A percentile compares a stretch with the other conserved stretches of the same genome.
Conservation (phyloP, 1,139 yeast genomes). For the Pichia sp. region DNA sequence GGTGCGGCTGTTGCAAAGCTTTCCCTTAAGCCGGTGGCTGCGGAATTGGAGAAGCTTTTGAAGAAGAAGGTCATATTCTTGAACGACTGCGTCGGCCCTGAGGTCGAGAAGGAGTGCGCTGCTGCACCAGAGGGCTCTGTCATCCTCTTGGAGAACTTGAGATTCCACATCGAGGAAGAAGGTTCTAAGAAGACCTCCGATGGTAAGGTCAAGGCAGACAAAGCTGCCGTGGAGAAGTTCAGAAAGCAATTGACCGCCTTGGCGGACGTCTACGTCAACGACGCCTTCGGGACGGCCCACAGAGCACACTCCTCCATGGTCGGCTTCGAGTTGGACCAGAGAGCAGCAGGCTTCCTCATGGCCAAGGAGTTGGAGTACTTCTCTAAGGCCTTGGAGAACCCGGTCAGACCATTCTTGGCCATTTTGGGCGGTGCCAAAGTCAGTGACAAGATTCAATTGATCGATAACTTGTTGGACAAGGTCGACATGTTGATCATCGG, state of each 20-base stretch:
- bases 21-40: slow-evolving; percentile 88
- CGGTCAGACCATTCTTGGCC: slow-evolving; percentile 94
- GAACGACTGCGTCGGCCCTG: slow-evolving; percentile 81
- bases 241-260: slow-evolving; percentile 80
- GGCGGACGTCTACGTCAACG: slow-evolving; percentile 95
- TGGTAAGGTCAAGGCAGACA: slow-evolving; percentile 88
- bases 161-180: slow-evolving; percentile 96
- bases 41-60: slow-evolving; percentile 74
- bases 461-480: slow-evolving; percentile 93
- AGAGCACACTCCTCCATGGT: slow-evolving; percentile 99
- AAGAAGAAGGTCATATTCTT: slow-evolving; percentile 70
- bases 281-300: slow-evolving; percentile 98
- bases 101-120: slow-evolving; percentile 74
- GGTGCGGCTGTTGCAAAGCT: slow-evolving; percentile 79
- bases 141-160: slow-evolving; percentile 87
- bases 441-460: slow-evolving; percentile 94
- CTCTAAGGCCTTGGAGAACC: slow-evolving; percentile 96
- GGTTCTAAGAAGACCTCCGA: slow-evolving; percentile 82
- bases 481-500: slow-evolving; percentile 89
- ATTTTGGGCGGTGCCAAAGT: slow-evolving; percentile 99
- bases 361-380: slow-evolving; percentile 93
- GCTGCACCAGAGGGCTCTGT: slow-evolving; percentile 66
- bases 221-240: slow-evolving; percentile 77
- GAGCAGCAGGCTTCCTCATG: slow-evolving; percentile 97
- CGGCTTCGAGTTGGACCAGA: slow-evolving; percentile 86